A percentile compares a stretch with the other conserved stretches of the same genome.
These are phyloP conservation scores for Parasitella parasitica DNA, from an alignment of 371 early-diverging fungal genomes.

Conservation along the genomic window DNA sequence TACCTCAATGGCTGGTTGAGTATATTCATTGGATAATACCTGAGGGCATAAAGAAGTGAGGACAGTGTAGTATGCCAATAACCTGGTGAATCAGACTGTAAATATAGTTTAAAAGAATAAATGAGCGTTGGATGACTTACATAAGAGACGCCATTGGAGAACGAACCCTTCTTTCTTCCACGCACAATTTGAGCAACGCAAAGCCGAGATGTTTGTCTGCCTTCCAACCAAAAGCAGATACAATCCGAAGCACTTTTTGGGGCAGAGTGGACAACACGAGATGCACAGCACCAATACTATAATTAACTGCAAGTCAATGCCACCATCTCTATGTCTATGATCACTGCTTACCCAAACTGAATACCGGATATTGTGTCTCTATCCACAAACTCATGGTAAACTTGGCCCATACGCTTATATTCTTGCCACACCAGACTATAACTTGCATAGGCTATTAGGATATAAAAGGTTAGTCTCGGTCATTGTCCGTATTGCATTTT, in stretches of 20 bases:
- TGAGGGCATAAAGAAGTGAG: conserved; percentile 49
- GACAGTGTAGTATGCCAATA: conserved; percentile 49
- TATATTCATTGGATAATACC: conserved; percentile 40
- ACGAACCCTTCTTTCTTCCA: conserved; percentile 58
- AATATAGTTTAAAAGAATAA: no score
- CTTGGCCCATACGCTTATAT: conserved; percentile 54
- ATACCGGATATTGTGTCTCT: conserved; percentile 53
- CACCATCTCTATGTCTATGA: no score
- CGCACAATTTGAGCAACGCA: conserved; percentile 52
- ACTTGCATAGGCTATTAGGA: conserved; percentile 44
- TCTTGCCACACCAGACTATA: conserved; percentile 58
- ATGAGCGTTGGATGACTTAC: no score
- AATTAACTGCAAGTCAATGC: background rate
- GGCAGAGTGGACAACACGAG: conserved; percentile 61
- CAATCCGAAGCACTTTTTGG: conserved; percentile 59
- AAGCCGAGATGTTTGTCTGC: conserved; percentile 66
- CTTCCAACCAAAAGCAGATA: conserved; percentile 65
- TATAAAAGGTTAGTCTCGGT: background rate
- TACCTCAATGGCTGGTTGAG: conserved; percentile 60
- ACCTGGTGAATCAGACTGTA: no score
- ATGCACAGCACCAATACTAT: conserved; percentile 65
- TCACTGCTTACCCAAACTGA: conserved; percentile 48
- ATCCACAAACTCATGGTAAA: conserved; percentile 48
- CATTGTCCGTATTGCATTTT: background rate
- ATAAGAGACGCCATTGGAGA: conserved; percentile 66